Conservation (phyloP, 1,139 yeast genomes). For the Geotrichum restrictum region DNA sequence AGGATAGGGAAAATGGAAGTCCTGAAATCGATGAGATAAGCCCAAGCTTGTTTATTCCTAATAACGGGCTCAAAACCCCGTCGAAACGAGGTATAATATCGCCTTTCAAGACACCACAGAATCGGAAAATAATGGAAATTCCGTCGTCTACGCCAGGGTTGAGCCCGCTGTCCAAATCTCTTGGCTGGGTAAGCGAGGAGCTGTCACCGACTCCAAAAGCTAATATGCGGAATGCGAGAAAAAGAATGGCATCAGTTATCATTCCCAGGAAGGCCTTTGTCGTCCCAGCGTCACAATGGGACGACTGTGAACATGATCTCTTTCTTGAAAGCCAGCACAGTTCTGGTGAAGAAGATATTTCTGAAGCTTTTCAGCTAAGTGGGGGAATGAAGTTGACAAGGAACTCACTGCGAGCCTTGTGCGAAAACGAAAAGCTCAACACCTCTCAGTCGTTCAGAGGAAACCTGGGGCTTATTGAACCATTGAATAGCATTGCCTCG, state of each 20-base stretch:
- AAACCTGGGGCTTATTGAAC: too few relatives aligned
- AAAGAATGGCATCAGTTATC: background rate
- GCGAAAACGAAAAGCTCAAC: too few relatives aligned
- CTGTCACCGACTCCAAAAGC: background rate
- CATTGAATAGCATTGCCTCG: too few relatives aligned
- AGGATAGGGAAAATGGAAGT: too few relatives aligned
- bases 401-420: background rate
- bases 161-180: constrained; percentile 3
- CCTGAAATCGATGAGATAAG: too few relatives aligned
- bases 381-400: background rate
- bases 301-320: background rate
- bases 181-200: constrained; percentile 2
- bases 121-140: background rate
- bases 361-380: background rate
- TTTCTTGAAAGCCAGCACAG: background rate
- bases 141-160: constrained; percentile 14
- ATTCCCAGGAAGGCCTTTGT: background rate
- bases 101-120: constrained; percentile 2
- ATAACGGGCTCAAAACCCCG: background rate
- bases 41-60: too few relatives aligned
- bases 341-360: background rate
- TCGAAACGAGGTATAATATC: background rate
- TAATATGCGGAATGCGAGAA: background rate
- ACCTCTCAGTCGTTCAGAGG: too few relatives aligned
- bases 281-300: constrained; percentile 10